Conservation (phyloP, 2,329 filamentous ascomycete genomes). For the Neurospora sp. region DNA sequence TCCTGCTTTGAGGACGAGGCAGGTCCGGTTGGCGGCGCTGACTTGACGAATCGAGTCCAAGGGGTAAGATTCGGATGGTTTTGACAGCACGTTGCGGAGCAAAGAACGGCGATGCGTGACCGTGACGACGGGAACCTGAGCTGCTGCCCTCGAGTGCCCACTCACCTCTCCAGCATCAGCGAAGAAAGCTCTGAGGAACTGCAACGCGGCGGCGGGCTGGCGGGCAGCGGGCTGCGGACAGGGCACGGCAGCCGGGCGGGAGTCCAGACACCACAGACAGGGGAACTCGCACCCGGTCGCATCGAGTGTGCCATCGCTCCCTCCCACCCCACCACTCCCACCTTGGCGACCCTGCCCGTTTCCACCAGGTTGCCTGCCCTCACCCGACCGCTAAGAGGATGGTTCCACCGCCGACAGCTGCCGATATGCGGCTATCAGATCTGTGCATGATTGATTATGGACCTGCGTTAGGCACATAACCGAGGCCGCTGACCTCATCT, state of each 20-base stretch:
- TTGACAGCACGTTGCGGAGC: neutral
- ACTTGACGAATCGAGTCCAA: neutral
- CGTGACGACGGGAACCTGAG: neutral
- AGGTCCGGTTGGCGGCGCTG: neutral
- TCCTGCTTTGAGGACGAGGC: neutral
- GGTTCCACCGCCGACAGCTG: neutral
- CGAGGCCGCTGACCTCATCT: neutral
- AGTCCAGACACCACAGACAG: neutral
- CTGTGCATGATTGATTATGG: neutral
- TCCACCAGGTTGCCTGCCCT: neutral
- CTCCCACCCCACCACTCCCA: neutral
- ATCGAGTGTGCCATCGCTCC: neutral
- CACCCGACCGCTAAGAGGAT: neutral
- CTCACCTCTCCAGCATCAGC: neutral
- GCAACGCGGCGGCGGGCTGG: neutral
- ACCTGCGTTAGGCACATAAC: neutral
- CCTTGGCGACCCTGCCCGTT: neutral
- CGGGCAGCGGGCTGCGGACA: neutral
- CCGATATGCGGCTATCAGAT: neutral
- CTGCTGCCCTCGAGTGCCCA: neutral
- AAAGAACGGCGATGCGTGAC: neutral
- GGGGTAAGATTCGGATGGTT: neutral
- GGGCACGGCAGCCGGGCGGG: neutral
- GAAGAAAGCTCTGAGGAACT: neutral
- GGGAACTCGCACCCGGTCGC: neutral